Conservation (phyloP, 805 yeast genomes). For the Jamesozyma jinghongensis region DNA sequence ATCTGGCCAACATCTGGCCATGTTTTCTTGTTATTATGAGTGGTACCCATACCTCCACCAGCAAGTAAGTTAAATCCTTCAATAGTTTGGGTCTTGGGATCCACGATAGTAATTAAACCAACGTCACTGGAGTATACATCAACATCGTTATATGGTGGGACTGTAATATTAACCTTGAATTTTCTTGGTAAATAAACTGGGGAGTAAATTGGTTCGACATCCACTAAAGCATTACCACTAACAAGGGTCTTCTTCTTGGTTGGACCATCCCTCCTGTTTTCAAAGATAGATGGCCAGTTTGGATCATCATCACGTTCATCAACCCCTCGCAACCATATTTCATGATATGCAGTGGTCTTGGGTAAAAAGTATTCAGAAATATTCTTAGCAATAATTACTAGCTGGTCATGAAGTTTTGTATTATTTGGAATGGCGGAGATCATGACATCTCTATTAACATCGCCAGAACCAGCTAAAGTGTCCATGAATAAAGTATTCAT, state of each 20-base stretch:
- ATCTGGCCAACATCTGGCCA: conserved; percentile 89
- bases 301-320: conserved; percentile 59
- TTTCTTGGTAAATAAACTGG: conserved; percentile 87
- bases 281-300: conserved; percentile 57
- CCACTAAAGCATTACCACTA: conserved; percentile 76
- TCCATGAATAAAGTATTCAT: conserved; percentile 87
- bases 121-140: conserved; percentile 95
- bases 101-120: conserved; percentile 81
- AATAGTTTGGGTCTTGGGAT: conserved; percentile 46
- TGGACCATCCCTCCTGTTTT: conserved; percentile 63
- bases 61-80: conserved; percentile 80
- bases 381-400: conserved; percentile 49
- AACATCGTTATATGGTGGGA: conserved; percentile 93
- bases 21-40: conserved; percentile 93
- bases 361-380: conserved; percentile 83
- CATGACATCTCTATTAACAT: conserved; percentile 94
- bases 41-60: conserved; percentile 99
- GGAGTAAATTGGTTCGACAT: conserved; percentile 81
- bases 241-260: conserved; percentile 72
- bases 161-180: conserved; percentile 88
- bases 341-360: conserved; percentile 90
- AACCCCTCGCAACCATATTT: conserved; percentile 87
- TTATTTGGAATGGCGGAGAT: conserved; percentile 81
- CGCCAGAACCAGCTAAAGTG: conserved; percentile 97
- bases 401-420: conserved; percentile 70